Evolutionary conservation across 805 yeast genomes (phyloP).

Genomic region (Candida oleophila): DNA sequence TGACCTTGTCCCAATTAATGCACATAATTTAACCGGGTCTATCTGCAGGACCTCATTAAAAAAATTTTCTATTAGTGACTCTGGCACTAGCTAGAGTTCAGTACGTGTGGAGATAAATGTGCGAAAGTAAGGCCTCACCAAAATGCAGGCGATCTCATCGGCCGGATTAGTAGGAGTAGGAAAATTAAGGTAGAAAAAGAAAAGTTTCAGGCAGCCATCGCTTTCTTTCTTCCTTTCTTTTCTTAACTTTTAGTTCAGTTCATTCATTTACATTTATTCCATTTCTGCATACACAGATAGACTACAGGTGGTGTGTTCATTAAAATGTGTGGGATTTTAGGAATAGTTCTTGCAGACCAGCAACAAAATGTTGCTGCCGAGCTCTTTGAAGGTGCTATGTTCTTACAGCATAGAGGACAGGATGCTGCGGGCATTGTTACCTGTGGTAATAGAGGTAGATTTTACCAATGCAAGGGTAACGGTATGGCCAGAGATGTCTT

Average conservation of each 20-base stretch:
- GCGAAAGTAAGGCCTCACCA: too few relatives aligned
- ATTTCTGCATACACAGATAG: too few relatives aligned
- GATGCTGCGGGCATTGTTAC: conserved; percentile 99
- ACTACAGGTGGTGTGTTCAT: too few relatives aligned
- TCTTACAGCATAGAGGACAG: conserved; percentile 95
- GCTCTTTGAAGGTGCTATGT: conserved; percentile 87
- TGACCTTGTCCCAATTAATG: neutral
- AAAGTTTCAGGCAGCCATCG: neutral
- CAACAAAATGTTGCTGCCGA: conserved; percentile 79
- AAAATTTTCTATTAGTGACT: conserved; percentile 1
- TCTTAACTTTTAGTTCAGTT: neutral
- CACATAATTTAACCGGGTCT: neutral
- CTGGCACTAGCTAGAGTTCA: too few relatives aligned
- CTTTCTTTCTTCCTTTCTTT: neutral
- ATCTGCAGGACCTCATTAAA: conserved; percentile 2
- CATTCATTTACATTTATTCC: neutral
- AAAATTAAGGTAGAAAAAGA: neutral
- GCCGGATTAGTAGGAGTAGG: neutral
- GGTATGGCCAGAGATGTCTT: conserved; percentile 99
- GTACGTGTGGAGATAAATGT: too few relatives aligned
- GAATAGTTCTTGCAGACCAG: conserved; percentile 79
- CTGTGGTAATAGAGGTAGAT: conserved; percentile 88
- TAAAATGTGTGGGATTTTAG: conserved; percentile 92
- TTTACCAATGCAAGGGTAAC: conserved; percentile 97
- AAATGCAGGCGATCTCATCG: neutral